These are phyloP conservation scores for Candida sp. DNA, from an alignment of 1,139 yeast genomes.

Conservation along the genomic window DNA sequence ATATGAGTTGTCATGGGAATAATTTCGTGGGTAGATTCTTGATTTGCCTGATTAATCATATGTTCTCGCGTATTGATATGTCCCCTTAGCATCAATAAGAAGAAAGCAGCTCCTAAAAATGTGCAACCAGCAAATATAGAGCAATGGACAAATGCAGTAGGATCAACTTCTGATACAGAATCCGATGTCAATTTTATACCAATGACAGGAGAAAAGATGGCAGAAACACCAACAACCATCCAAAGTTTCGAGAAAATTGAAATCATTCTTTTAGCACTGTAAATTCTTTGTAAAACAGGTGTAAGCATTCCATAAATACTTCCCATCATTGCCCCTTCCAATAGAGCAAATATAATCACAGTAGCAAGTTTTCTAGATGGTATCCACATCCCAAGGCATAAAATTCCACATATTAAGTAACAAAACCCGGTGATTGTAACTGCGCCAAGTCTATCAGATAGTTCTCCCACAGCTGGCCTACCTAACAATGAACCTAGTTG, in stretches of 20 bases:
- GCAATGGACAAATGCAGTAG: slow-evolving; percentile 45
- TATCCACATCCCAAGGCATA: slow-evolving; percentile 57
- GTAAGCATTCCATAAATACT: slow-evolving; percentile 26
- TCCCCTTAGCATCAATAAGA: slow-evolving; percentile 42
- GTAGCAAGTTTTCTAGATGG: slow-evolving; percentile 55
- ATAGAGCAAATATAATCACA: slow-evolving; percentile 20
- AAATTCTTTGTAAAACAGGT: slow-evolving; percentile 31
- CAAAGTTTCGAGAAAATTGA: slow-evolving; percentile 47
- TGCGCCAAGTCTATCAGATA: slow-evolving; percentile 46
- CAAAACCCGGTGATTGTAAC: slow-evolving; percentile 35
- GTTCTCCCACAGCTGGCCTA: slow-evolving; percentile 44
- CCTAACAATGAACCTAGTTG: slow-evolving; percentile 37
- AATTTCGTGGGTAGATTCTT: background rate
- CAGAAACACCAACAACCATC: slow-evolving; percentile 43
- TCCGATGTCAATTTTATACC: slow-evolving; percentile 45
- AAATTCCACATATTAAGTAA: slow-evolving; percentile 31
- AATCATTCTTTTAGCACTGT: slow-evolving; percentile 48
- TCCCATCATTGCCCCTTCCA: slow-evolving; percentile 23
- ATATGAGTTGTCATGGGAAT: background rate
- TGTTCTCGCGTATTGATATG: slow-evolving; percentile 46
- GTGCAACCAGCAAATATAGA: slow-evolving; percentile 52
- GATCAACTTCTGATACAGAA: slow-evolving; percentile 29
- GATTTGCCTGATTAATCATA: slow-evolving; percentile 9
- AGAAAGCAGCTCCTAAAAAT: slow-evolving; percentile 39
- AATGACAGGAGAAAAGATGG: slow-evolving; percentile 50